Evolutionary conservation across 2,329 filamentous ascomycete genomes (phyloP).

Genomic region (Rhinocladiella mackenziei): DNA sequence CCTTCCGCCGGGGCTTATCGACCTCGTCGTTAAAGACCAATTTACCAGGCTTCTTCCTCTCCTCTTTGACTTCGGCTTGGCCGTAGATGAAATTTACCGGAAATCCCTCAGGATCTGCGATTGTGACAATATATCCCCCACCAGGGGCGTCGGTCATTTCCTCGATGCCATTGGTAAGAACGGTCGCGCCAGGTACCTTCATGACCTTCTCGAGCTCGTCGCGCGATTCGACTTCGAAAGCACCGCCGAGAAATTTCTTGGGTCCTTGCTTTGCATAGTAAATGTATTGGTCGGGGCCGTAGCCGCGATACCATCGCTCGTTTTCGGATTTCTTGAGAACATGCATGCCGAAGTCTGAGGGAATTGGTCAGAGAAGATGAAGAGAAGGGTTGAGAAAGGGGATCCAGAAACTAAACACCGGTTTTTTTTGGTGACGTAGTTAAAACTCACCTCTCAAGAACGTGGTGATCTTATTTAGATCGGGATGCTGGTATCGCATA

Average conservation of each 20-base stretch:
- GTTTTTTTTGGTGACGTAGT: too few relatives aligned
- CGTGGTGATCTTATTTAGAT: constrained; percentile 46
- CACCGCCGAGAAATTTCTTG: constrained; percentile 42
- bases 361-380: constrained; percentile 1
- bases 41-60: constrained; percentile 29
- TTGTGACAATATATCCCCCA: constrained; percentile 28
- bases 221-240: constrained; percentile 42
- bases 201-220: constrained; percentile 41
- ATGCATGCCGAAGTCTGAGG: constrained; percentile 43
- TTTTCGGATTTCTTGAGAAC: constrained; percentile 37
- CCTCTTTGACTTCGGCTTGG: constrained; percentile 23
- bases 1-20: constrained; percentile 38
- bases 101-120: constrained; percentile 31
- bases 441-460: constrained; percentile 37
- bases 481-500: constrained; percentile 54
- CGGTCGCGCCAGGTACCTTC: constrained; percentile 18
- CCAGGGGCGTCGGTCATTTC: constrained; percentile 29
- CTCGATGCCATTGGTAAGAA: constrained; percentile 26
- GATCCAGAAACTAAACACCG: too few relatives aligned
- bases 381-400: not conserved
- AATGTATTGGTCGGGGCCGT: constrained; percentile 43
- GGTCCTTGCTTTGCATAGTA: constrained; percentile 42
- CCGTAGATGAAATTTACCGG: constrained; percentile 30
- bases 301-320: constrained; percentile 43
- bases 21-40: constrained; percentile 37